Base-by-base conservation (phyloP, 805 yeast genomes). In the Hyphopichia homilentoma region DNA sequence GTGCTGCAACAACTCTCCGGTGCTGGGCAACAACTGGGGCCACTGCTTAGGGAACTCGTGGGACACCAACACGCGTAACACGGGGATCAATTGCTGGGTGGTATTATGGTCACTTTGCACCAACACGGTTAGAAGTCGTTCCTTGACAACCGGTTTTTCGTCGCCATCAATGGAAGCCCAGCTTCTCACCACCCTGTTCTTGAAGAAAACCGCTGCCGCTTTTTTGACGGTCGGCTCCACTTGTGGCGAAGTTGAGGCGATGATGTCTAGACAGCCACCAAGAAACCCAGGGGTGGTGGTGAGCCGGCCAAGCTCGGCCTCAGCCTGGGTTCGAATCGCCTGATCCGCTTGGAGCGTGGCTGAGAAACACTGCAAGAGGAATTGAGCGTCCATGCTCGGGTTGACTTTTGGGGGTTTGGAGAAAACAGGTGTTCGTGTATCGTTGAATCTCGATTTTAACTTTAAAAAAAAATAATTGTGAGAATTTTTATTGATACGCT, bases 191-290 rank as follows among this genome's bases (percentile, higher is more conserved):
- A 87, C 69, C 35, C 79, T 70, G 56, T 90, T 89, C 54, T 90
- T 90, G 56, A 87, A 76, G 56, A 77, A 86, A 4, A 90, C 79
- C 0, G 93, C 88, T 2, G 94, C 82, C 8, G 94, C 84, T 30
- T 77, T 63, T 44, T 79, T 73, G 30, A 83, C 68, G 16, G 68
- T 73, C 40, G 40, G 17, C 26, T 44, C 37, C 2, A 44, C 35
- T 4, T 23, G 25, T 11, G 29, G 20, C 25, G 33, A 25, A n/a
- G 25, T 33, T 3, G 39, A 43, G 35, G 22, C 22, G 13, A 87
- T 68, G 32, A 88, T 81, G 50, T 85, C 90, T 29, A 90, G 62
- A 55, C 95, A 84, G 2, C 90, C 89, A 4, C 83, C 83, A 24
- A 86, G 61, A 50, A 89, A 89, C 4, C 95, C 95, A 1, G 84